phyloP scores from a whole-genome alignment of 768 basidiomycete genomes.

The Hericium alpestre region DNA sequence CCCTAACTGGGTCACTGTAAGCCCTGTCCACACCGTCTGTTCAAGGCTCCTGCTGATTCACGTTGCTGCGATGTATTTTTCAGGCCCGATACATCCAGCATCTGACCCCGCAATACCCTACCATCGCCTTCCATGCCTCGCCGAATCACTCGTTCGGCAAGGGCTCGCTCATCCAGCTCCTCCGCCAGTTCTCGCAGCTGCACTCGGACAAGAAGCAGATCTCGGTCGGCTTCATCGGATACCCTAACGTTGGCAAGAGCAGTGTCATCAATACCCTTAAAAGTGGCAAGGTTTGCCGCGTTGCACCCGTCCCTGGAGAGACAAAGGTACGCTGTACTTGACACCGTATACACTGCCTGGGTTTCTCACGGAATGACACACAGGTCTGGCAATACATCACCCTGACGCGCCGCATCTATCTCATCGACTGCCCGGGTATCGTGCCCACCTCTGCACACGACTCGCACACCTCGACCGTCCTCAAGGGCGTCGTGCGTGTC shows the following conservation, averaged over 20 bases:
- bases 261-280: slow-evolving; percentile 98
- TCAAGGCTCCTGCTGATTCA: not conserved
- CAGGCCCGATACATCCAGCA: slow-evolving; percentile 95
- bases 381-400: slow-evolving; percentile 99
- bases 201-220: slow-evolving; percentile 99
- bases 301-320: slow-evolving; percentile 95
- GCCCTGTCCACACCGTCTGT: slow-evolving; percentile 20
- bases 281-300: slow-evolving; percentile 92
- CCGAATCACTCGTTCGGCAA: slow-evolving; percentile 99
- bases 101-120: slow-evolving; percentile 88
- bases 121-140: slow-evolving; percentile 97
- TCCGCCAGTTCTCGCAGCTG: slow-evolving; percentile 91
- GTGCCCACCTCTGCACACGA: slow-evolving; percentile 91
- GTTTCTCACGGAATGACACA: not conserved
- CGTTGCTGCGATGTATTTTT: not conserved
- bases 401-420: slow-evolving; percentile 88
- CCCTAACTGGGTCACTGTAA: slow-evolving; percentile 96
- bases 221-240: slow-evolving; percentile 94
- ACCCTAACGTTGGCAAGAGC: slow-evolving; percentile 97
- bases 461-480: slow-evolving; percentile 79
- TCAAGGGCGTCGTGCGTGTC: slow-evolving; percentile 94
- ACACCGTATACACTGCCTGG: not conserved
- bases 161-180: slow-evolving; percentile 91
- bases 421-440: slow-evolving; percentile 98
- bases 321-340: slow-evolving; percentile 53